Conservation (phyloP, 768 basidiomycete genomes). For the Pleurotus tuoliensis region DNA sequence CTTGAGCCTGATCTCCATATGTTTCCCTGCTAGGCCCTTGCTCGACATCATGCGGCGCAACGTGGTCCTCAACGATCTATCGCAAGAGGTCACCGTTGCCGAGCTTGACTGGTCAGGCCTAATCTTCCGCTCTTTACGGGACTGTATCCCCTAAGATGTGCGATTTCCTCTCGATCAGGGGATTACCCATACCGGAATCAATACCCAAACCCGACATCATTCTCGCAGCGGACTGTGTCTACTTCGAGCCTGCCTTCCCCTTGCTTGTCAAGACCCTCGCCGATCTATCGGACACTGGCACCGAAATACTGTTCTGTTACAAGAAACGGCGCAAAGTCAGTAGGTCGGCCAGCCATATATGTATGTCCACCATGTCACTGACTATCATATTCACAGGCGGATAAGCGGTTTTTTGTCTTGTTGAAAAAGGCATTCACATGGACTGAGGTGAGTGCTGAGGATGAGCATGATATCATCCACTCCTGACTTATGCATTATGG, state of each 20-base stretch:
- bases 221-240: slow-evolving; percentile 92
- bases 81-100: slow-evolving; percentile 45
- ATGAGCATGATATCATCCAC: slow-evolving; percentile 5
- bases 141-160: slow-evolving; percentile 7
- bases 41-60: slow-evolving; percentile 79
- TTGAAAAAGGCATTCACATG: slow-evolving; percentile 77
- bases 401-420: slow-evolving; percentile 80
- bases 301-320: slow-evolving; percentile 87
- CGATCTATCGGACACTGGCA: slow-evolving; percentile 49
- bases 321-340: slow-evolving; percentile 87
- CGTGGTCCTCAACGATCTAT: slow-evolving; percentile 59
- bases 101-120: slow-evolving; percentile 76
- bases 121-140: slow-evolving; percentile 18
- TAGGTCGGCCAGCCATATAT: not conserved
- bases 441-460: slow-evolving; percentile 43
- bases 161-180: slow-evolving; percentile 44
- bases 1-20: slow-evolving; percentile 10
- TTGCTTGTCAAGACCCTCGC: slow-evolving; percentile 77
- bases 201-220: slow-evolving; percentile 59
- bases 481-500: not conserved
- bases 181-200: slow-evolving; percentile 46
- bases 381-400: slow-evolving; percentile 50
- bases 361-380: not conserved
- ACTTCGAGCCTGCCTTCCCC: slow-evolving; percentile 91
- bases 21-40: slow-evolving; percentile 49